Conservation (phyloP, 1,139 yeast genomes). For the Yamadazyma siamensis region DNA sequence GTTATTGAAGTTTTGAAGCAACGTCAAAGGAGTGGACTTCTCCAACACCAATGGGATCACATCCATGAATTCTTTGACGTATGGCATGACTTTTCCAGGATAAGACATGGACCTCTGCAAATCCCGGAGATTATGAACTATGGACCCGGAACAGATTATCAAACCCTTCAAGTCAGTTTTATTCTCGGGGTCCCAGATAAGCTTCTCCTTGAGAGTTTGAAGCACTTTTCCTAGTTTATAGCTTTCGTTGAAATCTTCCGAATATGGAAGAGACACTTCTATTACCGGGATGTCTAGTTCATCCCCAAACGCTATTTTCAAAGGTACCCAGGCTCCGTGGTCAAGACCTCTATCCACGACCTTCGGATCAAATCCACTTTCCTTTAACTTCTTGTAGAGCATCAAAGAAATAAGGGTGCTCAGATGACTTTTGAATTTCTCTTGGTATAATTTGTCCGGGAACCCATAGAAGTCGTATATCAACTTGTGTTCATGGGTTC, state of each 20-base stretch:
- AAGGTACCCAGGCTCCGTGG: slow-evolving; percentile 83
- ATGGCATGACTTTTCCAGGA: slow-evolving; percentile 36
- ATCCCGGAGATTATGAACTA: slow-evolving; percentile 72
- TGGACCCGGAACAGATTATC: slow-evolving; percentile 69
- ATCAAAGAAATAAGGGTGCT: slow-evolving; percentile 41
- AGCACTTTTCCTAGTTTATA: slow-evolving; percentile 56
- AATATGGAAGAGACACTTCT: slow-evolving; percentile 61
- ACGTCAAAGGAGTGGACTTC: slow-evolving; percentile 17
- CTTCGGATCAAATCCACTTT: slow-evolving; percentile 42
- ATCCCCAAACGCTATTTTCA: slow-evolving; percentile 65
- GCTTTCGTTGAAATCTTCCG: slow-evolving; percentile 45
- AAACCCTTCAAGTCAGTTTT: slow-evolving; percentile 37
- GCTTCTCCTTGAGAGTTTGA: slow-evolving; percentile 45
- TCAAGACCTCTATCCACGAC: slow-evolving; percentile 62
- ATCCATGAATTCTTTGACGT: slow-evolving; percentile 25
- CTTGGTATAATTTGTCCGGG: slow-evolving; percentile 59
- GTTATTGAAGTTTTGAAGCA: slow-evolving; percentile 26
- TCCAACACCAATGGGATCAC: slow-evolving; percentile 11
- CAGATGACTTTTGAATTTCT: slow-evolving; percentile 52
- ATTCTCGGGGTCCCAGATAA: slow-evolving; percentile 28
- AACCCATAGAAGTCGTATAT: slow-evolving; percentile 76
- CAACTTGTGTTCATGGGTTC: slow-evolving; percentile 26
- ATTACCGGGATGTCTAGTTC: slow-evolving; percentile 50
- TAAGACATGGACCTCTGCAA: slow-evolving; percentile 22
- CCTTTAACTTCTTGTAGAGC: slow-evolving; percentile 38